Base-by-base conservation (phyloP, 2,329 filamentous ascomycete species). In the Cadophora sp. region DNA sequence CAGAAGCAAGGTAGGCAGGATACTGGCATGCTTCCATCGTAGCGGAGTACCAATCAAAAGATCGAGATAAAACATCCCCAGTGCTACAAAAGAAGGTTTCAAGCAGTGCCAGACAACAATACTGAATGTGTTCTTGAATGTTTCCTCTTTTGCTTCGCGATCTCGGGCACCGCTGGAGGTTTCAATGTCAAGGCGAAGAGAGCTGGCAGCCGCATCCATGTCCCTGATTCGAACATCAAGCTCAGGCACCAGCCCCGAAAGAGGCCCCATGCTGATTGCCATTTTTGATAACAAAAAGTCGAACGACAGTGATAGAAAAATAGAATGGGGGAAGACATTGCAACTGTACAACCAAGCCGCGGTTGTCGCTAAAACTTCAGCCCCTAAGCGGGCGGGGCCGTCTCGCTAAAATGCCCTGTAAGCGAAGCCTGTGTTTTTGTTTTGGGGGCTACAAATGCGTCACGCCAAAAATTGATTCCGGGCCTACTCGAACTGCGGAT, bases 171-270 rank as follows among this genome's bases (percentile, higher is more conserved):
- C 33, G n/a, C 14, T 33, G 18, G 39, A 22, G 16, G n/a, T 24
- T 18, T n/a, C n/a, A n/a, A n/a, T n/a, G 53, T 58, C 30, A 58
- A 1, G 30, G 53, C 53, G 53, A 41, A 56, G 30, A 24, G 33
- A 13, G 20, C 22, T 18, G 9, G 53, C 53, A 16, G 53, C 33
- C 11, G 5, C n/a, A 14, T 58, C 33, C 53, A 58, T 58, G n/a
- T 39, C 33, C 53, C n/a, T 6, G 18, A 58, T 41, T 22, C 53
- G 53, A 24, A 24, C 53, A 58, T 58, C 53, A n/a, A 58, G 53
- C 33, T 58, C 53, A 20, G 53, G 53, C n/a, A 58, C 53, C 6
- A 41, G n/a, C n/a, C 33, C 30, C 5, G 18, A 13, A 41, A 24
- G 20, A 24, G 53, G 53, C 13, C 53, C 33, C 53, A 58, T 58